Evolutionary conservation across 2,329 filamentous ascomycete genomes (phyloP).

Genomic region (Domatiomyces globalis): DNA sequence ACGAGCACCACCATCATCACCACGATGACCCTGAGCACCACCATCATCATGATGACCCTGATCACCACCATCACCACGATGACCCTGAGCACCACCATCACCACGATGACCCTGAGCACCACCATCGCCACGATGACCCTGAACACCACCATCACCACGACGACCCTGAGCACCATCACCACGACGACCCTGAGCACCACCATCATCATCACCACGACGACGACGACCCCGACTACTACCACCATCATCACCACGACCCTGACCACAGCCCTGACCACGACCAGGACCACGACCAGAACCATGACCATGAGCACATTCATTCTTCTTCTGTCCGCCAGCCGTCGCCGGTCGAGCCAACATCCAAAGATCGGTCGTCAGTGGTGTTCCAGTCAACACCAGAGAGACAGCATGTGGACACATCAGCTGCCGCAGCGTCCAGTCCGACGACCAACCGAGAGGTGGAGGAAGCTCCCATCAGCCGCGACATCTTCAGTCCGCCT

Average conservation of each 20-base stretch:
- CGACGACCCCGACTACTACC: neutral
- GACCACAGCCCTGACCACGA: constrained; percentile 4
- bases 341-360: constrained; percentile 29
- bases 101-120: constrained; percentile 4
- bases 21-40: constrained; percentile 5
- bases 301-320: too few relatives aligned
- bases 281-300: neutral
- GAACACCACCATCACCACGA: constrained; percentile 3
- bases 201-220: neutral
- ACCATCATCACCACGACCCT: neutral
- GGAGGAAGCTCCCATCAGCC: constrained; percentile 5
- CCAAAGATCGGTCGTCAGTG: constrained; percentile 33
- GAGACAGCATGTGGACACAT: constrained; percentile 13
- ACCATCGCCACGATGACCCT: constrained; percentile 1
- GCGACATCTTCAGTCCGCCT: constrained; percentile 23
- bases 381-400: constrained; percentile 28
- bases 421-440: constrained; percentile 2
- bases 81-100: constrained; percentile 2
- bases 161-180: neutral
- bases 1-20: neutral
- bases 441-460: neutral
- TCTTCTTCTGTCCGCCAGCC: constrained; percentile 10
- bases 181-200: constrained; percentile 3
- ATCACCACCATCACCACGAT: neutral
- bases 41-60: constrained; percentile 4